phyloP scores from a whole-genome alignment of 371 early-diverging fungal genomes.

The Syncephalastrum contaminatum region DNA sequence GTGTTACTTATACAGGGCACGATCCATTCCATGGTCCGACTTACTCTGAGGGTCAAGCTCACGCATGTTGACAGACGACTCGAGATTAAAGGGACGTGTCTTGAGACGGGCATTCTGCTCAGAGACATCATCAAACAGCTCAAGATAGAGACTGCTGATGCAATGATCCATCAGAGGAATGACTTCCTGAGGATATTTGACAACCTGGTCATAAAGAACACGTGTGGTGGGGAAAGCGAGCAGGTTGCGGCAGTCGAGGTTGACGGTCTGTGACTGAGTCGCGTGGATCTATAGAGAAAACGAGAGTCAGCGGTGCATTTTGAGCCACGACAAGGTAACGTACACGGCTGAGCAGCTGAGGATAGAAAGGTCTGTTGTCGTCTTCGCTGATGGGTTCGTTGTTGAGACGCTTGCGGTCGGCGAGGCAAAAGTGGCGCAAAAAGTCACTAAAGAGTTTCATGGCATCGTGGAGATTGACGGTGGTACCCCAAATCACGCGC shows the following conservation, averaged over 20 bases:
- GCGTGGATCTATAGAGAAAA: conserved; percentile 54
- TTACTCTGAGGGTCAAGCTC: conserved; percentile 88
- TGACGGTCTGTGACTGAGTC: conserved; percentile 63
- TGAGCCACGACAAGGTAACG: conserved; percentile 2
- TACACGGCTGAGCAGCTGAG: conserved; percentile 47
- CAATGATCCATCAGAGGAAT: conserved; percentile 95
- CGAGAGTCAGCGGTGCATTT: background rate
- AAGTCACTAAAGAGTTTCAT: conserved; percentile 91
- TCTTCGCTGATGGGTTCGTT: conserved; percentile 36
- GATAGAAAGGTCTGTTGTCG: conserved; percentile 72
- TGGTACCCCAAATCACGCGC: conserved; percentile 98
- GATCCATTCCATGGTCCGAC: background rate
- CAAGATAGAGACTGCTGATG: conserved; percentile 77
- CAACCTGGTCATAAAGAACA: conserved; percentile 82
- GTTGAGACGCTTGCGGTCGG: conserved; percentile 56
- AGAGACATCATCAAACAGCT: conserved; percentile 67
- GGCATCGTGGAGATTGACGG: conserved; percentile 92
- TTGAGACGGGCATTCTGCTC: conserved; percentile 41
- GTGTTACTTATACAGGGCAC: background rate
- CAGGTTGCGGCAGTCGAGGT: conserved; percentile 90
- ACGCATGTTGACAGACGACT: conserved; percentile 83
- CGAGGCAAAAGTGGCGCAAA: conserved; percentile 72
- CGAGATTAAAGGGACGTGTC: conserved; percentile 93
- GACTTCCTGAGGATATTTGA: conserved; percentile 98
- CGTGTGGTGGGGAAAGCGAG: conserved; percentile 62